Conservation (phyloP, 345 rosid genomes). For the Isatis tinctoria region DNA sequence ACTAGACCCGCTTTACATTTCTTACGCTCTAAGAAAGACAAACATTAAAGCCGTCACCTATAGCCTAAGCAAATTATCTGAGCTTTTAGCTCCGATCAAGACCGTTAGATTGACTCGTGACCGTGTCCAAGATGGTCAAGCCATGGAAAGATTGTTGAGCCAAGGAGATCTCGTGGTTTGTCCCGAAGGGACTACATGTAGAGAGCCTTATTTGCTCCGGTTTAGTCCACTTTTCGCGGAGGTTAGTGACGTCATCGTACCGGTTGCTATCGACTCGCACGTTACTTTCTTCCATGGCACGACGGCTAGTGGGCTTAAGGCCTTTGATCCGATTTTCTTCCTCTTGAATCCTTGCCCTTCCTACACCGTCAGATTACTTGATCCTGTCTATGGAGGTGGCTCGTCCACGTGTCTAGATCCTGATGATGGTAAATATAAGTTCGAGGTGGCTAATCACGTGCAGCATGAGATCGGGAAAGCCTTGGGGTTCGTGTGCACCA, state of each 20-base stretch:
- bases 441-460: slow-evolving; percentile 49
- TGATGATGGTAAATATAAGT: slow-evolving; percentile 21
- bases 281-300: slow-evolving; percentile 51
- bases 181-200: slow-evolving; percentile 66
- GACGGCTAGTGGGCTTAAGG: slow-evolving; percentile 54
- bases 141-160: slow-evolving; percentile 33
- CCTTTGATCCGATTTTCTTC: slow-evolving; percentile 44
- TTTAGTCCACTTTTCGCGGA: slow-evolving; percentile 63
- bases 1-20: slow-evolving; percentile 45
- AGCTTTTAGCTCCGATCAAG: slow-evolving; percentile 43
- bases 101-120: slow-evolving; percentile 42
- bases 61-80: slow-evolving; percentile 44
- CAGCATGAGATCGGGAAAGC: slow-evolving; percentile 44
- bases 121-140: slow-evolving; percentile 33
- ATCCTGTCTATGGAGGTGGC: slow-evolving; percentile 19
- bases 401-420: slow-evolving; percentile 23
- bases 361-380: slow-evolving; percentile 28
- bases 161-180: slow-evolving; percentile 48
- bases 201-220: slow-evolving; percentile 58
- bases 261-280: slow-evolving; percentile 44
- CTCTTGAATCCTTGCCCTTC: slow-evolving; percentile 39
- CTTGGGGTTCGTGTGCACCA: slow-evolving; percentile 50
- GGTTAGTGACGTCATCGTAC: slow-evolving; percentile 44
- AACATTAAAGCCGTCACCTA: slow-evolving; percentile 50
- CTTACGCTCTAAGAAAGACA: slow-evolving; percentile 28